Base-by-base conservation (phyloP, 305 asterid genomes). In the Fraxinus velutina region DNA sequence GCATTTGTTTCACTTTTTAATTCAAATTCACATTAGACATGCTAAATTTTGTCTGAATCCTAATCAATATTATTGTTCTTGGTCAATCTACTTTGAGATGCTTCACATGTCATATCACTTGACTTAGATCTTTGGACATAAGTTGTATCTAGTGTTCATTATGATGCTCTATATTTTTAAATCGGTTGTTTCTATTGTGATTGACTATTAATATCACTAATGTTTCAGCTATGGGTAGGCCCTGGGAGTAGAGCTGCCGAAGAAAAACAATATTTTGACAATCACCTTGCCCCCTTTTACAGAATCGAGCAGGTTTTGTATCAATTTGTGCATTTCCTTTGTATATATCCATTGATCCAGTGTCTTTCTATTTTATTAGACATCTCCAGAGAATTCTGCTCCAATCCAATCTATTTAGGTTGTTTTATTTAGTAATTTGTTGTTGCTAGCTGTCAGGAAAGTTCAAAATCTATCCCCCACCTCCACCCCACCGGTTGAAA, bases 231-330 rank as follows among this genome's bases (percentile, higher is more conserved):
- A 73, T 96, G 99, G 99, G 99, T 96, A 7, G 98, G 98, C 79
- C 99, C 90, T 27, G 97, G 98, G 82, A 96, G 99, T 85, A 88
- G 95, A 94, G 99, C 98, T 86, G 98, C 99, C 47, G 91, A 90
- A 86, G 98, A 96, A 93, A 96, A 96, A 84, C 88, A 88, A 78
- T 93, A 91, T 84, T 94, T 96, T 80, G 99, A 96, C 89, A 93
- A 83, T 75, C 98, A 92, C 83, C 97, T 96, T 74, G 92, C 98
- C 75, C 98, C 99, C 6, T 96, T 96, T 86, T 96, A 96, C 89
- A 91, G 99, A 89, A 96, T 96, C 17, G 98, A 96, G 91, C 98
- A 94, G 99, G 99, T 96, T 15, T 33, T 12, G 24, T n/a, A 5
- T 33, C 24, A 72, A 72, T 33, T 72, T 72, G 21, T 30, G 19